Evolutionary conservation across 176 grass and related monocot species (phyloP), one percentile per base, ranked within the genome.

Genomic region (Ensete ventricosum): DNA sequence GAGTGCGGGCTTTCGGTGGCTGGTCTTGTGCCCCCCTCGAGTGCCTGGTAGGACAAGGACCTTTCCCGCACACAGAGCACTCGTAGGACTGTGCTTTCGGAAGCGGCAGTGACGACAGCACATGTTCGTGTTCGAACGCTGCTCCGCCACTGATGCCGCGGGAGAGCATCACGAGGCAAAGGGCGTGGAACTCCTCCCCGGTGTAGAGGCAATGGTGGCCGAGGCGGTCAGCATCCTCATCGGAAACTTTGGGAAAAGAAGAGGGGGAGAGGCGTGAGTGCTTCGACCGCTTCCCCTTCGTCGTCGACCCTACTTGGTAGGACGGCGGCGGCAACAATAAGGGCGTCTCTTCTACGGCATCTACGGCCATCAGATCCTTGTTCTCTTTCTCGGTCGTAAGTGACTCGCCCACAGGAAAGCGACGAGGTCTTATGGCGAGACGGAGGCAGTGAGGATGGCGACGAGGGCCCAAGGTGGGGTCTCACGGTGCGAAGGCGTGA

Each of bases 11-110:
- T 64, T 77, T 17, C 75, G 60, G 60, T 77, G 60, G 75, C 75
- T 77, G 75, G 75, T 52, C 75, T 77, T 77, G 75, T 77, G 60
- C 21, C 75, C 75, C 10, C 60, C 10, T 60, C 75, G 34, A 77
- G 75, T 2, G 75, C 75, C 58, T 77, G 75, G 75, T 77, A 77
- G 20, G 60, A 77, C 9, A 20, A 11, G 49, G 65, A 77, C 17
- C 21, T 60, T 66, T 77, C 21, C 60, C 75, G 21, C 75, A 77
- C 19, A 64, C 75, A 49, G 75, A 77, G 49, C 75, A 77, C 59
- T 22, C 21, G 22, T 66, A 24, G 16, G 48, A 50, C 48, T 20
- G n/a, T 34, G 21, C 1, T 60, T 50, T 26, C 59, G 19, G 17
- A 11, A 59, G 59, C 27, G 55, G 12, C 9, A 19, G 11, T 13